phyloP scores from a whole-genome alignment of 495 filamentous ascomycete species.

The Hypoxylon perforatum region DNA sequence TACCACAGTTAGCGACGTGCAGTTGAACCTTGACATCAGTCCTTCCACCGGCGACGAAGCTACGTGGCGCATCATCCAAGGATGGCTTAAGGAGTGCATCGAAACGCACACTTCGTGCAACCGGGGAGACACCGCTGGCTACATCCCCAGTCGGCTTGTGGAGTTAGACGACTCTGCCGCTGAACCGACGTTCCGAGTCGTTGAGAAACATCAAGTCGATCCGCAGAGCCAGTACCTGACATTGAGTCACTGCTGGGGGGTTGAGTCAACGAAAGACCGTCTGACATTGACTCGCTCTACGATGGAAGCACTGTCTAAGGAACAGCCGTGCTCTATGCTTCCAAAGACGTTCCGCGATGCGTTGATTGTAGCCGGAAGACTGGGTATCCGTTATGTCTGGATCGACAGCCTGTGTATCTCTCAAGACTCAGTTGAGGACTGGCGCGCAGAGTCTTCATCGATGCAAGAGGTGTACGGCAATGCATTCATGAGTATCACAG shows the following conservation, averaged over 20 bases:
- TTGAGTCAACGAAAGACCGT: not conserved
- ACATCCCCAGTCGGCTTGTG: no score
- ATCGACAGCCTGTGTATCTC: slow-evolving; percentile 7
- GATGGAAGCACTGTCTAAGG: not conserved
- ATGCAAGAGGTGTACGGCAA: no score
- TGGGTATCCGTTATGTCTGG: slow-evolving; percentile 6
- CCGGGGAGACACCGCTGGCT: no score
- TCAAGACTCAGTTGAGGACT: no score
- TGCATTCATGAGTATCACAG: not conserved
- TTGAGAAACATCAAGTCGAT: not conserved
- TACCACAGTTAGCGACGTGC: not conserved
- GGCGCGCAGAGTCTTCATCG: no score
- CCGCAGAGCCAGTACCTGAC: slow-evolving; percentile 5
- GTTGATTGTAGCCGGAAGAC: not conserved
- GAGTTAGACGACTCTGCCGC: no score
- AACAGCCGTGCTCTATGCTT: not conserved
- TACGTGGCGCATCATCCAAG: slow-evolving; percentile 6
- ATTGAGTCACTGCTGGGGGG: slow-evolving; percentile 3
- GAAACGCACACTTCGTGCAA: not conserved
- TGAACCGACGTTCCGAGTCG: no score
- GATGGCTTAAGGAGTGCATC: not conserved
- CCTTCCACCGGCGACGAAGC: slow-evolving; percentile 12
- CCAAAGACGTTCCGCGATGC: not conserved
- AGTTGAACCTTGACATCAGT: slow-evolving; percentile 4
- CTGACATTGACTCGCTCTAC: not conserved